Evolutionary conservation across 164 flowering plant species (phyloP), one percentile per base, ranked within the genome.

Genomic region (Sextonia rubra): DNA sequence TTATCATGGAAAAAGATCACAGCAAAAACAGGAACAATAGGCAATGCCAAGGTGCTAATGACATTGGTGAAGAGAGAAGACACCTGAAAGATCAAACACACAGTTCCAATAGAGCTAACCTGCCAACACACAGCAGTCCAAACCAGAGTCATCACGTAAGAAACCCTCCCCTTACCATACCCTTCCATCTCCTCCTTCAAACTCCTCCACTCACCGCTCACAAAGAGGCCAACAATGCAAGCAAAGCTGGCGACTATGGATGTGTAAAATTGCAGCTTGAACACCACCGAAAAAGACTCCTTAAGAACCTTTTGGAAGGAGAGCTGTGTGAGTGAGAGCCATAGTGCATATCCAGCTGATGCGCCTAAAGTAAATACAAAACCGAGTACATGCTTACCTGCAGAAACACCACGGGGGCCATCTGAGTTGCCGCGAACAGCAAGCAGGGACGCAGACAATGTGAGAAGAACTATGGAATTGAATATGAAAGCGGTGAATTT

Each of bases 271-370:
- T 73, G 77, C 77, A 79, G 76, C 44, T 76, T 52, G 47, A 80
- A 69, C 47, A 75, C 72, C 3, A 60, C 68, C 0, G 78, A 55
- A 52, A 77, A 61, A 18, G 80, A 64, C 60, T 66, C 65, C 67
- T 74, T 22, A 27, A 78, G 6, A 22, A 78, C 56, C 60, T 79
- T 79, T 17, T 82, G 73, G 56, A 79, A 82, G 18, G 80, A 68
- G 25, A 78, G 69, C 60, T 83, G 85, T 68, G 73, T 73, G 56
- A 83, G 75, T 47, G 78, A 81, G 30, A 82, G 82, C 56, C 60
- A 17, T 17, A 79, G 49, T 20, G 84, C 62, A 64, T 69, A 82
- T 3, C 22, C 0, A 8, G 82, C 80, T 0, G 84, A 82, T 69
- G 84, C 84, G 17, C 75, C 79, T 14, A 82, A 48, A 25, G 82